Evolutionary conservation across 2,329 filamentous ascomycete species (phyloP).

Genomic region (Colletotrichum lini): DNA sequence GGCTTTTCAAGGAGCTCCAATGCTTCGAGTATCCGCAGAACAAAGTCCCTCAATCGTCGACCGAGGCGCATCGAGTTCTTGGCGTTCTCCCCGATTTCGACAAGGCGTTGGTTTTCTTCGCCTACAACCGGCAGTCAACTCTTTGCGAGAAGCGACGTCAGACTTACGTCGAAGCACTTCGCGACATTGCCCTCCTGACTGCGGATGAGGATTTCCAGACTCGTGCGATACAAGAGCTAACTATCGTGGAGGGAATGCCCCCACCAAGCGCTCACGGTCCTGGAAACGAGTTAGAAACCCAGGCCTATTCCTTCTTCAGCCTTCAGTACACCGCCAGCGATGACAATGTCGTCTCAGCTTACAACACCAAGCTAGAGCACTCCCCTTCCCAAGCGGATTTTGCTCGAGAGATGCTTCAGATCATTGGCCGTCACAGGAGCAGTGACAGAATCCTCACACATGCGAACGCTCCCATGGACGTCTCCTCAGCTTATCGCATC

Average conservation of each 20-base stretch:
- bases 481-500: slow-evolving; percentile 31
- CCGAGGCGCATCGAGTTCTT: slow-evolving; percentile 29
- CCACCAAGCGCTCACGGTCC: slow-evolving; percentile 8
- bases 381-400: slow-evolving; percentile 44
- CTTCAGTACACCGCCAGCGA: slow-evolving; percentile 38
- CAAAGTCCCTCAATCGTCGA: slow-evolving; percentile 7
- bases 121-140: slow-evolving; percentile 34
- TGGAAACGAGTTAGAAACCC: slow-evolving; percentile 36
- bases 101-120: slow-evolving; percentile 37
- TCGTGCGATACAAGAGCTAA: slow-evolving; percentile 37
- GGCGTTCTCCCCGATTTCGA: slow-evolving; percentile 41
- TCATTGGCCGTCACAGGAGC: slow-evolving; percentile 43
- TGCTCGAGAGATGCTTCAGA: slow-evolving; percentile 43
- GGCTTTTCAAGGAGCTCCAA: slow-evolving; percentile 35
- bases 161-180: slow-evolving; percentile 31
- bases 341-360: slow-evolving; percentile 44
- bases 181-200: slow-evolving; percentile 31
- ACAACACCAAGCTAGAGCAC: slow-evolving; percentile 43
- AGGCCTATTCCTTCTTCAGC: slow-evolving; percentile 39
- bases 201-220: slow-evolving; percentile 38
- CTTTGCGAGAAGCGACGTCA: slow-evolving; percentile 34
- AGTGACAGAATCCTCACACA: slow-evolving; percentile 33
- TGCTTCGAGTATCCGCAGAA: slow-evolving; percentile 39
- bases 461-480: slow-evolving; percentile 30
- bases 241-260: slow-evolving; percentile 31